A percentile compares a stretch with the other conserved stretches of the same genome.
Conservation (phyloP, 345 rosid genomes). For the Isatis tinctoria region DNA sequence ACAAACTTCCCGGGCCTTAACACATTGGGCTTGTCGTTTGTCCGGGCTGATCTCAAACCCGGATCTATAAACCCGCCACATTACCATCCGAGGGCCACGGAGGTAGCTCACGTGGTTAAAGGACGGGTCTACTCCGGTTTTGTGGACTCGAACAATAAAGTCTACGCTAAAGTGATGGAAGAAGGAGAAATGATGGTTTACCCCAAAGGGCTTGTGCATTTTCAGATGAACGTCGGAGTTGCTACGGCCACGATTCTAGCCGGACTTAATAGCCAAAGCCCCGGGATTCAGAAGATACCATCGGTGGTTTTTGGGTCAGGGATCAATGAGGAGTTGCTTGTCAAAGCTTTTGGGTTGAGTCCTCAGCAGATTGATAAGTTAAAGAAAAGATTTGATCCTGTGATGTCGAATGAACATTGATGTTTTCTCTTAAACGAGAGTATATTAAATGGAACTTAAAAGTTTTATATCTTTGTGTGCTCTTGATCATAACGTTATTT, state of each 20-base stretch:
- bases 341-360: constrained; percentile 76
- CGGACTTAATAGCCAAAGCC: constrained; percentile 72
- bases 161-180: constrained; percentile 65
- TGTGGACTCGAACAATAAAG: constrained; percentile 52
- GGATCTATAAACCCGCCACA: constrained; percentile 76
- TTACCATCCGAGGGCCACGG: constrained; percentile 77
- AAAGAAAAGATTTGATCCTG: constrained; percentile 51
- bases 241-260: constrained; percentile 57
- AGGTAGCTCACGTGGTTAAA: constrained; percentile 53
- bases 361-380: constrained; percentile 50
- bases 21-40: constrained; percentile 66
- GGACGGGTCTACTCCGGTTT: constrained; percentile 78
- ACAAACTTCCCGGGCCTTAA: constrained; percentile 68
- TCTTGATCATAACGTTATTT: not conserved
- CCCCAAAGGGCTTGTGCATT: constrained; percentile 72
- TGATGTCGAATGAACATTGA: constrained; percentile 24
- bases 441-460: not conserved
- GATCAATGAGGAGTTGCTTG: constrained; percentile 52
- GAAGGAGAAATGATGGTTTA: constrained; percentile 89
- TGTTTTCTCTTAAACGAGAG: constrained; percentile 1
- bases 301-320: constrained; percentile 73
- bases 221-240: constrained; percentile 84
- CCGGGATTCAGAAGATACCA: constrained; percentile 61
- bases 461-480: not conserved
- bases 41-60: constrained; percentile 62